phyloP scores from a whole-genome alignment of 176 grass and related monocot species.

The Aegilops tauschii region DNA sequence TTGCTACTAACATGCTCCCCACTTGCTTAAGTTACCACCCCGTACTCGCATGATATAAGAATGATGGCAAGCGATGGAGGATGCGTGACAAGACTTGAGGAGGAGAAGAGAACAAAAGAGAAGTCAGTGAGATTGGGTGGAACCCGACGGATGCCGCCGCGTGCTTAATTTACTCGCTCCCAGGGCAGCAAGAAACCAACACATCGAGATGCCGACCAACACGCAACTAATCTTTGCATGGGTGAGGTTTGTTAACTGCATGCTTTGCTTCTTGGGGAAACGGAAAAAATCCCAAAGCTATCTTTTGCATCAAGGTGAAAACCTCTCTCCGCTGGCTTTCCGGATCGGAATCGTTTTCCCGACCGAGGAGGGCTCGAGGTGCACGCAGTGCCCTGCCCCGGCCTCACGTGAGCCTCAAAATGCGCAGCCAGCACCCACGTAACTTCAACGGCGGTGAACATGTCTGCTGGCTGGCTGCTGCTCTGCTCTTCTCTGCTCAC shows the following conservation, averaged over 20 bases:
- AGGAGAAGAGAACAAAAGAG: constrained; percentile 76
- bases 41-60: neutral
- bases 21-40: neutral
- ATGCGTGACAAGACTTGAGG: constrained; percentile 24
- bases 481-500: too few species aligned
- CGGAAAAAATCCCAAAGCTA: neutral
- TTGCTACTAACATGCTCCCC: neutral
- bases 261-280: neutral
- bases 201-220: constrained; percentile 27
- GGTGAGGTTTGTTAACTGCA: too few species aligned
- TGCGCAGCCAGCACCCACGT: too few species aligned
- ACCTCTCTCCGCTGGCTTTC: neutral
- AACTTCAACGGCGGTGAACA: too few species aligned
- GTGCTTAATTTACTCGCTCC: constrained; percentile 42
- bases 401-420: too few species aligned
- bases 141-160: constrained; percentile 53
- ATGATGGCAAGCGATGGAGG: neutral
- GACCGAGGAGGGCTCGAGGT: too few species aligned
- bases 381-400: too few species aligned
- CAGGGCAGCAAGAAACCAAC: neutral
- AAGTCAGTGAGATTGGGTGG: constrained; percentile 61
- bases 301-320: neutral
- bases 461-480: too few species aligned
- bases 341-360: neutral
- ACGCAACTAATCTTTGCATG: constrained; percentile 9